Evolutionary conservation across 192 early-diverging fungal genomes (phyloP).

Genomic region (Backusella tarrabulga): DNA sequence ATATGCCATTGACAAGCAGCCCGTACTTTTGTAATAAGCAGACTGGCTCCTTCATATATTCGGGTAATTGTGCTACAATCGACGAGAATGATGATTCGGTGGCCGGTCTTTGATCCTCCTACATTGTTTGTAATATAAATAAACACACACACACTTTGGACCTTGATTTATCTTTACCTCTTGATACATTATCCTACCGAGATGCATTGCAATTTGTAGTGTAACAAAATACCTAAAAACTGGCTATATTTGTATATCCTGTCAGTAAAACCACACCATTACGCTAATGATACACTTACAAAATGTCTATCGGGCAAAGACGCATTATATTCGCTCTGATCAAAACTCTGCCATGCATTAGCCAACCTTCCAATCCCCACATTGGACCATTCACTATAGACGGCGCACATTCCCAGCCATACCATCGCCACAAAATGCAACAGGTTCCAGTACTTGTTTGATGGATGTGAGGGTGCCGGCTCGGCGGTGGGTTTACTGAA

Average conservation of each 20-base stretch:
- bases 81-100: conserved; percentile 1
- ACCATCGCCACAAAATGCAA: conserved; percentile 47
- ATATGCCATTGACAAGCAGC: not conserved
- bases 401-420: conserved; percentile 39
- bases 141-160: not conserved
- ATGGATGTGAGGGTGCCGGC: conserved; percentile 20
- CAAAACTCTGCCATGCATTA: not conserved
- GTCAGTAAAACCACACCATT: too few relatives aligned
- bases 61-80: not conserved
- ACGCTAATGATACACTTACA: conserved; percentile 3
- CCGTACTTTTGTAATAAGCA: conserved; percentile 8
- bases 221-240: conserved; percentile 60
- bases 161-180: conserved; percentile 29
- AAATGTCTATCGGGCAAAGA: not conserved
- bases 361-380: not conserved
- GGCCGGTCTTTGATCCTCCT: not conserved
- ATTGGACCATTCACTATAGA: conserved; percentile 34
- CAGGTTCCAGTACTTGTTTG: conserved; percentile 51
- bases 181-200: conserved; percentile 41
- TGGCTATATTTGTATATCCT: conserved; percentile 20
- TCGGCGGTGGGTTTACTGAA: not conserved
- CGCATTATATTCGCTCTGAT: not conserved
- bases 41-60: not conserved
- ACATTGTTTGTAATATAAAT: not conserved
- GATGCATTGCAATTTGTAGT: conserved; percentile 47